Conservation (phyloP, 768 basidiomycete species). For the Hygrocybe coccinea region DNA sequence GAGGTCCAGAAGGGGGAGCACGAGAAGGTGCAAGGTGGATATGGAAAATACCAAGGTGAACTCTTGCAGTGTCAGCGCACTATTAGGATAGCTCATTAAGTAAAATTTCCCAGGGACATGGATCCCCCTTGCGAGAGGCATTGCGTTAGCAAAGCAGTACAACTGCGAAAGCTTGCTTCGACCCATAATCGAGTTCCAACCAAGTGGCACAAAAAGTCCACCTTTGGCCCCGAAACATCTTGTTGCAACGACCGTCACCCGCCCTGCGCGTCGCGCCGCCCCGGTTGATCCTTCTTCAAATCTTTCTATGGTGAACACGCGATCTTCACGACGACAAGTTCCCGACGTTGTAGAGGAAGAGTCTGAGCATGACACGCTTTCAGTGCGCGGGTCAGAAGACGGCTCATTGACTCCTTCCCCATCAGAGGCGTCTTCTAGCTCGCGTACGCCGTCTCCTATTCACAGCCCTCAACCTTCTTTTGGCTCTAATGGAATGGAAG, state of each 20-base stretch:
- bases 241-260: conserved; percentile 60
- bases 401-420: conserved; percentile 88
- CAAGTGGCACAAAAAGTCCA: conserved; percentile 75
- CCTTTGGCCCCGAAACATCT: conserved; percentile 96
- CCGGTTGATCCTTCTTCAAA: conserved; percentile 32
- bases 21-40: conserved; percentile 98
- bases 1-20: conserved; percentile 99
- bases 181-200: conserved; percentile 92
- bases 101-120: conserved; percentile 70
- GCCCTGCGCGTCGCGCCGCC: conserved; percentile 45
- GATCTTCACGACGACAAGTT: conserved; percentile 55
- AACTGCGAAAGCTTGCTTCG: conserved; percentile 82
- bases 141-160: conserved; percentile 85
- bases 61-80: conserved; percentile 11
- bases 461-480: conserved; percentile 49
- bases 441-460: conserved; percentile 91
- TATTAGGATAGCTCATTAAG: conserved; percentile 8
- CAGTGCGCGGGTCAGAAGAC: conserved; percentile 76
- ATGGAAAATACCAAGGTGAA: conserved; percentile 98
- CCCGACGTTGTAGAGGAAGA: conserved; percentile 48
- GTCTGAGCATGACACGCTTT: conserved; percentile 58
- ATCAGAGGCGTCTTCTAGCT: conserved; percentile 78
- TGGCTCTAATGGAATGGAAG: conserved; percentile 38
- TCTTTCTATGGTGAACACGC: conserved; percentile 45
- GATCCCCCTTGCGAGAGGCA: conserved; percentile 92